Evolutionary conservation across 305 asterid species (phyloP), one percentile per base, ranked within the genome.

Genomic region (Nicotiana rustica): DNA sequence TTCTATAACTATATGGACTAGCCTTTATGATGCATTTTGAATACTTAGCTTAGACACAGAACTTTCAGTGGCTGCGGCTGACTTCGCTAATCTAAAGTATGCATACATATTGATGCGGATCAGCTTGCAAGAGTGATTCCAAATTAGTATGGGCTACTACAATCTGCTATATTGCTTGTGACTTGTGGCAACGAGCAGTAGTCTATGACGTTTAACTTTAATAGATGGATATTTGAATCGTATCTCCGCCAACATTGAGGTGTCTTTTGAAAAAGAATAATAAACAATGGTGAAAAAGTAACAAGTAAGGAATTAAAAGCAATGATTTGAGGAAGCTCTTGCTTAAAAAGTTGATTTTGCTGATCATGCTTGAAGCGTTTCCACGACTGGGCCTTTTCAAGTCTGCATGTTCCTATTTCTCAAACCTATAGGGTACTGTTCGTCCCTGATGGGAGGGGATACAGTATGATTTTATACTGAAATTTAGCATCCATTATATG

Each of bases 401-500:
- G 64, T 49, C 9, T 52, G 59, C 59, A 52, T 52, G 59, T 25
- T 49, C 0, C 2, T 73, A 52, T 75, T 75, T 49, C 25, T 75
- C 17, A 0, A 75, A 52, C 65, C 29, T 52, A 52, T 52, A 52
- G 47, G 65, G 29, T 52, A 52, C 5, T 5, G 0, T 75, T 52
- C 2, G 10, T 75, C 19, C 8, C 5, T 10, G 19, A 55, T 52
- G 29, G 47, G 47, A 52, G 65, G 65, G 47, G 17, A 29, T 75
- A 0, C 65, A 15, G 17, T 29, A 49, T 3, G 56, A 73, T 6
- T 25, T 52, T 15, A 52, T 29, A 29, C 38, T 1, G 17, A 52
- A 29, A 15, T 14, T 75, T 75, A 6, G 31, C 80, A 52, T 75
- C 25, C 65, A 52, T 52, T 49, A 25, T 64, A 75, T 52, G 79